Conservation (phyloP, 441 rosid genomes). For the Manihot esculenta region DNA sequence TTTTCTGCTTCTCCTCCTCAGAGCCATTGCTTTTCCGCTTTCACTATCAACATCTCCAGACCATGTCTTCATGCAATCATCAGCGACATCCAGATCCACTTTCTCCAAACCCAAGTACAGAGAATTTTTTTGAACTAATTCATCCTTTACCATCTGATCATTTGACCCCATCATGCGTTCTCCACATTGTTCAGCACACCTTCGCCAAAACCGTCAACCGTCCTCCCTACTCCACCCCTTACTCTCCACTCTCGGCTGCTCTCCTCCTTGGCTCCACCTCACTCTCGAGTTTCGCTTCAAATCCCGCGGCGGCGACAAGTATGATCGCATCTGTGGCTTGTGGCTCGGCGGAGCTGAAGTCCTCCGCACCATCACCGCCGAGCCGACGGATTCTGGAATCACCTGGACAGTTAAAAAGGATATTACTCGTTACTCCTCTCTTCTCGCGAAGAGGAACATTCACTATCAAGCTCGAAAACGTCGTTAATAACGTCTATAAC, state of each 20-base stretch:
- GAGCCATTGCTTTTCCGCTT: background rate
- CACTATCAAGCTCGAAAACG: slow-evolving; percentile 83
- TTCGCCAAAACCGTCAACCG: slow-evolving; percentile 65
- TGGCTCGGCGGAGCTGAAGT: slow-evolving; percentile 89
- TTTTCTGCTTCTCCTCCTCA: slow-evolving; percentile 15
- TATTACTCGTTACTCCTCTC: slow-evolving; percentile 61
- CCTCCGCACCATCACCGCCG: slow-evolving; percentile 83
- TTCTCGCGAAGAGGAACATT: slow-evolving; percentile 39
- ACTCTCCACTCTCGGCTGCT: slow-evolving; percentile 58
- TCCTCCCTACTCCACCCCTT: slow-evolving; percentile 62
- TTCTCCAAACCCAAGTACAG: slow-evolving; percentile 25
- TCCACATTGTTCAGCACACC: slow-evolving; percentile 57
- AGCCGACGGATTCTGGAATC: slow-evolving; percentile 57
- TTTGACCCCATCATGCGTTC: slow-evolving; percentile 53
- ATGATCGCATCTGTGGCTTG: slow-evolving; percentile 68
- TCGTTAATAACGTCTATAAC: slow-evolving; percentile 62
- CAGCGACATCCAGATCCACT: slow-evolving; percentile 12
- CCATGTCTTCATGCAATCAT: slow-evolving; percentile 29
- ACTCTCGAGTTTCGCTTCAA: slow-evolving; percentile 50
- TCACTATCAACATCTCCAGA: slow-evolving; percentile 27
- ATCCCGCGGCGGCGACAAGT: slow-evolving; percentile 73
- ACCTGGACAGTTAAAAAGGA: slow-evolving; percentile 81
- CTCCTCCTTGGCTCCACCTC: slow-evolving; percentile 64
- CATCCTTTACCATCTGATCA: slow-evolving; percentile 54
- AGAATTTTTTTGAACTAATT: slow-evolving; percentile 50